Evolutionary conservation across 176 grass and related monocot genomes (phyloP).

Genomic region (Elaeis guineensis): DNA sequence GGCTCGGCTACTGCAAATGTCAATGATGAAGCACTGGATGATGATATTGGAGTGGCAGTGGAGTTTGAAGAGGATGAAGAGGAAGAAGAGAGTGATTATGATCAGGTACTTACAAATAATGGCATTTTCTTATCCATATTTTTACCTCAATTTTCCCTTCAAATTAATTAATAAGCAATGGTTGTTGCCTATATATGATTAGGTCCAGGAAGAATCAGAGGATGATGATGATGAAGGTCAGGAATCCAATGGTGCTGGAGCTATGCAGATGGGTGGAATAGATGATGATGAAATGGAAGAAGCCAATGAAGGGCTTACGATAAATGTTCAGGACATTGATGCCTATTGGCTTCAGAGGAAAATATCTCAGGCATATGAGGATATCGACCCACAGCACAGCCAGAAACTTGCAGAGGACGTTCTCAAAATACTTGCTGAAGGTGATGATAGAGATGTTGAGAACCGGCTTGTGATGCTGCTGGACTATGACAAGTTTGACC

Average conservation of each 20-base stretch:
- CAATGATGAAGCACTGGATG: constrained; percentile 43
- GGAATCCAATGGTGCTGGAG: constrained; percentile 46
- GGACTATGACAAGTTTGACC: constrained; percentile 94
- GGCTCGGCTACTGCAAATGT: constrained; percentile 24
- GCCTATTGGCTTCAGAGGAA: constrained; percentile 98
- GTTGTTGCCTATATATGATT: background rate
- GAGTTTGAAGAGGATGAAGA: constrained; percentile 90
- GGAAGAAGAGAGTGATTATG: constrained; percentile 77
- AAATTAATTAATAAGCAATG: too few relatives aligned
- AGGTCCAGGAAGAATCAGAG: constrained; percentile 96
- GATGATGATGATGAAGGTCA: constrained; percentile 43
- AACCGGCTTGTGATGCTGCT: constrained; percentile 72
- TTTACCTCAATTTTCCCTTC: too few relatives aligned
- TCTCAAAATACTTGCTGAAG: constrained; percentile 73
- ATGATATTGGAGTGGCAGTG: constrained; percentile 85
- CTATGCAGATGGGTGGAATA: constrained; percentile 82
- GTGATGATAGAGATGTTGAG: constrained; percentile 77
- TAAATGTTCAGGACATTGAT: constrained; percentile 96
- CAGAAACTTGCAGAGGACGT: constrained; percentile 85
- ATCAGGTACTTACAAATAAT: constrained; percentile 44
- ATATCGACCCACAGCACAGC: constrained; percentile 79
- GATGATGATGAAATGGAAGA: constrained; percentile 74
- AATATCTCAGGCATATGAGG: constrained; percentile 77
- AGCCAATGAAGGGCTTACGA: constrained; percentile 39
- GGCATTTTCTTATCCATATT: too few relatives aligned